Conservation (phyloP, 768 basidiomycete species). For the Chalciporus piperatus region DNA sequence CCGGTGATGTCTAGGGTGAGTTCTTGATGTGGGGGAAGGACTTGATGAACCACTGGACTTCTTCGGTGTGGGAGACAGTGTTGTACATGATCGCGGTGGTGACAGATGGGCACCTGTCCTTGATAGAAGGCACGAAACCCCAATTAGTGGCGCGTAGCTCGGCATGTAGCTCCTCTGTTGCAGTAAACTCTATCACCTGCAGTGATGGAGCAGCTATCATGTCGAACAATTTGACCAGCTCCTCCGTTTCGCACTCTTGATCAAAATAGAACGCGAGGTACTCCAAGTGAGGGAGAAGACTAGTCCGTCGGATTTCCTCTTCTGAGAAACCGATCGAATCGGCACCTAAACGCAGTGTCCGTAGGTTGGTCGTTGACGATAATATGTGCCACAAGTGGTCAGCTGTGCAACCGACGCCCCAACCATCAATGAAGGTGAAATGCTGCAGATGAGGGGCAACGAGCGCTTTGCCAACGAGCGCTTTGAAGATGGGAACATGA, state of each 20-base stretch:
- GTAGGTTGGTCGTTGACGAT: neutral
- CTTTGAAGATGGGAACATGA: neutral
- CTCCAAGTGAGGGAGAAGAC: neutral
- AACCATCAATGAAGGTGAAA: neutral
- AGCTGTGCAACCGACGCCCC: neutral
- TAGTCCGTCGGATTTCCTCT: neutral
- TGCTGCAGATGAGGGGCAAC: neutral
- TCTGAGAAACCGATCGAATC: neutral
- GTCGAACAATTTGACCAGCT: neutral
- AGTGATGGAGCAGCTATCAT: neutral
- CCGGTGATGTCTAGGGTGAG: neutral
- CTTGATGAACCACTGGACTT: neutral
- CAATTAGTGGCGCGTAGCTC: no score
- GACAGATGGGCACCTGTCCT: neutral
- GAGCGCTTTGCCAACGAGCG: neutral
- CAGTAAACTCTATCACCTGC: neutral
- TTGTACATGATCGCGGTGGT: neutral
- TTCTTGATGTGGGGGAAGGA: neutral
- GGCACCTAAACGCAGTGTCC: neutral
- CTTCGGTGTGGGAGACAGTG: neutral
- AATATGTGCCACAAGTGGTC: neutral
- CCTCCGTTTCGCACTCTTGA: neutral
- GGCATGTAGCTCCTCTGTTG: neutral
- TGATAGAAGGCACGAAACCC: neutral
- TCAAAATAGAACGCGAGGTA: neutral